Evolutionary conservation across 2,329 filamentous ascomycete species (phyloP).

Genomic region (Cytospora chrysosperma): DNA sequence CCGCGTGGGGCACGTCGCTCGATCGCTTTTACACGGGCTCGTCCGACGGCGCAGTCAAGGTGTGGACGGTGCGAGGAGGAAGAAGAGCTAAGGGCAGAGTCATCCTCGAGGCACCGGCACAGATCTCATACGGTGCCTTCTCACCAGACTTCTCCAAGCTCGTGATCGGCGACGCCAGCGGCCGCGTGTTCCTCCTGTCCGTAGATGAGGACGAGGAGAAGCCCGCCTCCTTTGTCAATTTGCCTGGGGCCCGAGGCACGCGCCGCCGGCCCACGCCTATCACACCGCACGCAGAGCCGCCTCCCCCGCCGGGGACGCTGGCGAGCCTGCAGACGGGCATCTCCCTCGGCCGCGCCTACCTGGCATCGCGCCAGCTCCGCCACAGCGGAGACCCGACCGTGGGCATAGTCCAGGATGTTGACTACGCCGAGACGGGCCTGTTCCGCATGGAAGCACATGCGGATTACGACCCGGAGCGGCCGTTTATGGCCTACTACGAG

Average conservation of each 20-base stretch:
- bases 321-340: slow-evolving; percentile 29
- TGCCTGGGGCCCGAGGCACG: slow-evolving; percentile 35
- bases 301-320: slow-evolving; percentile 34
- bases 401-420: slow-evolving; percentile 56
- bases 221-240: slow-evolving; percentile 34
- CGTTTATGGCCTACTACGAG: slow-evolving; percentile 46
- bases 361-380: slow-evolving; percentile 43
- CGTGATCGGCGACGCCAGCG: slow-evolving; percentile 60
- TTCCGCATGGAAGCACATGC: slow-evolving; percentile 51
- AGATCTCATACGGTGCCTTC: slow-evolving; percentile 59
- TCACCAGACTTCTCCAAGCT: slow-evolving; percentile 56
- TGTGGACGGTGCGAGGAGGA: slow-evolving; percentile 57
- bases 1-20: slow-evolving; percentile 56
- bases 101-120: slow-evolving; percentile 53
- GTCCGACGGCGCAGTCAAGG: slow-evolving; percentile 61
- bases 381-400: slow-evolving; percentile 46
- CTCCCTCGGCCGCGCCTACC: slow-evolving; percentile 32
- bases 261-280: slow-evolving; percentile 46
- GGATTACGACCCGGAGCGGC: slow-evolving; percentile 41
- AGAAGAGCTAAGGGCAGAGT: slow-evolving; percentile 49
- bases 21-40: slow-evolving; percentile 63
- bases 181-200: slow-evolving; percentile 56
- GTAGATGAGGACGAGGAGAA: slow-evolving; percentile 45
- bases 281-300: slow-evolving; percentile 50
- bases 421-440: slow-evolving; percentile 47